Conservation (phyloP, 2,329 filamentous ascomycete species). For the Massarina eburnea region DNA sequence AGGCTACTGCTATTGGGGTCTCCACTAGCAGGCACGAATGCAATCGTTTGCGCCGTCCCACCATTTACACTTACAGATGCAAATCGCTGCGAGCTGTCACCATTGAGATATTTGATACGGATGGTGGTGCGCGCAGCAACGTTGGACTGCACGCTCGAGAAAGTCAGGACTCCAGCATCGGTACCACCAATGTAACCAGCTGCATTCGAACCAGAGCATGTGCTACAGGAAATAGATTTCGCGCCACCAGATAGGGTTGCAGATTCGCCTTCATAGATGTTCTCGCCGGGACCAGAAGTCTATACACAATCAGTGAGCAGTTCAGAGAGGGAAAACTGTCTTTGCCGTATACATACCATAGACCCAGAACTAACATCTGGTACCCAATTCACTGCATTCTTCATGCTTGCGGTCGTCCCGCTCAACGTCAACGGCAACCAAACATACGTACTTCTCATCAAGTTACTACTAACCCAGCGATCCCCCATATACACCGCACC, state of each 20-base stretch:
- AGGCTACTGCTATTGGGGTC: constrained; percentile 52
- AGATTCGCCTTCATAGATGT: constrained; percentile 55
- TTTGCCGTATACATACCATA: constrained; percentile 30
- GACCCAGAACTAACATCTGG: constrained; percentile 49
- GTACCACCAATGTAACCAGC: constrained; percentile 52
- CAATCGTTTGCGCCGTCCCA: constrained; percentile 48
- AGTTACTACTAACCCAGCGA: constrained; percentile 63
- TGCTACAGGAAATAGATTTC: constrained; percentile 50
- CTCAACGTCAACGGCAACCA: constrained; percentile 63
- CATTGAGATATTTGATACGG: constrained; percentile 59
- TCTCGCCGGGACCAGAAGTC: constrained; percentile 49
- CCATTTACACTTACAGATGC: constrained; percentile 61
- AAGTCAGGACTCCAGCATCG: constrained; percentile 55
- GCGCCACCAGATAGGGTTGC: constrained; percentile 51
- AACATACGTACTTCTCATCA: constrained; percentile 63
- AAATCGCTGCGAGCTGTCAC: constrained; percentile 55
- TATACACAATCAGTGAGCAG: background rate
- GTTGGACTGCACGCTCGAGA: constrained; percentile 50
- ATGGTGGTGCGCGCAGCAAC: constrained; percentile 54
- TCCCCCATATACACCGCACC: constrained; percentile 66
- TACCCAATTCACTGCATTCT: constrained; percentile 59
- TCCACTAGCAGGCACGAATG: constrained; percentile 56
- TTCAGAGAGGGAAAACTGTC: too few species aligned
- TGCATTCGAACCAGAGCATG: constrained; percentile 53
- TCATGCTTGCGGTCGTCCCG: constrained; percentile 53